A percentile compares a stretch with the other conserved stretches of the same genome.
These are phyloP conservation scores for Chytriomyces hyalinus DNA, from an alignment of 192 early-diverging fungal species.

Conservation along the genomic window DNA sequence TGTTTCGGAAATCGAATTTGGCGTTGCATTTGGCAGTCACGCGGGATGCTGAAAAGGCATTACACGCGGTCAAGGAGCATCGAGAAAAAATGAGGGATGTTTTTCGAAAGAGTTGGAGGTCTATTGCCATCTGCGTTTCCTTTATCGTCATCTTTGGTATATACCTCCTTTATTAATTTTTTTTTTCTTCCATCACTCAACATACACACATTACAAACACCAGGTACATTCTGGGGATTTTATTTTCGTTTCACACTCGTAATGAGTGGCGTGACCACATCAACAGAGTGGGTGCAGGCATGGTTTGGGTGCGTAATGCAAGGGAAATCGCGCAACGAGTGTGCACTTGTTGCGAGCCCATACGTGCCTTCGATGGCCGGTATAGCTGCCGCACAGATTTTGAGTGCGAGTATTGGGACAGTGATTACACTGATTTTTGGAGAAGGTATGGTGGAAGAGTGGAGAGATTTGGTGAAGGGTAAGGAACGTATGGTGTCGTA, in stretches of 20 bases:
- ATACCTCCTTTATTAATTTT: neutral
- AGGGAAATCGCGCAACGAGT: neutral
- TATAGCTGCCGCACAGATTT: neutral
- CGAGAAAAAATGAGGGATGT: no score
- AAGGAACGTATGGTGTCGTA: no score
- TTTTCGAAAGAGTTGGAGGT: no score
- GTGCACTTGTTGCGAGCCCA: neutral
- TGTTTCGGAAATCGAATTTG: no score
- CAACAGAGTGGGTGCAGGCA: neutral
- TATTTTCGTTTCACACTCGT: neutral
- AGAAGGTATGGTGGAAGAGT: neutral
- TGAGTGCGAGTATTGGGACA: neutral
- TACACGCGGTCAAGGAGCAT: no score
- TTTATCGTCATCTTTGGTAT: neutral
- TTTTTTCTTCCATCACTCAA: neutral
- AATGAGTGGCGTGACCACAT: neutral
- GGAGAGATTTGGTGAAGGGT: neutral
- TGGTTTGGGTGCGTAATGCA: neutral
- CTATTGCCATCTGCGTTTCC: no score
- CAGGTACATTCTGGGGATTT: neutral
- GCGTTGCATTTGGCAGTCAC: no score
- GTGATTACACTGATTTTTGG: neutral
- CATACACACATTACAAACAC: no score
- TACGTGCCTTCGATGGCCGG: neutral
- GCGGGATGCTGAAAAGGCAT: no score